Base-by-base conservation (phyloP, 495 filamentous ascomycete genomes). In the Entonaema liquescens region DNA sequence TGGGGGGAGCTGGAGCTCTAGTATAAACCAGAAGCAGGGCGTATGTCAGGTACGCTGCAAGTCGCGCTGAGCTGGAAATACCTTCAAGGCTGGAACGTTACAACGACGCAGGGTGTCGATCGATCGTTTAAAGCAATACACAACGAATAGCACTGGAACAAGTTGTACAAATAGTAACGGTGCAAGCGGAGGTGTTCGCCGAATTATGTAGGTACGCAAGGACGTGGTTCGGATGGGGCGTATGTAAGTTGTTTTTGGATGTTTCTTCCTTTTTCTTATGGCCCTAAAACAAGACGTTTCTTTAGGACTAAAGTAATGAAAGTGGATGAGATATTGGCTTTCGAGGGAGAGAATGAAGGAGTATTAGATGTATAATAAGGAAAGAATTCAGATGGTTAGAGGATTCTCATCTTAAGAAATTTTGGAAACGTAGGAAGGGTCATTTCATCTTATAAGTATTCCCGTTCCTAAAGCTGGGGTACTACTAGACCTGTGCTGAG, bases 101-200 rank as follows among this genome's bases (percentile, higher is more conserved):
- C 65, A 74, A 55, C 54, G 63, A 33, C 53, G 55, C 38, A 62
- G 65, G 64, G 65, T 50, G 73, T 70, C 31, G 70, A 67, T 67
- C 69, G 68, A 64, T 77, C 67, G 70, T 70, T 70, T 69, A 71
- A 77, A 68, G 65, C 33, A 68, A 65, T 61, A 67, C 59, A 74
- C 60, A 58, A 72, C 69, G 69, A 72, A 72, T 72, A 72, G 59
- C 58, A 65, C 70, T 75, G 73, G 75, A 72, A 75, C 73, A 77
- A 71, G 75, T 77, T 59, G 75, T 58, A 75, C 73, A 75, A 67
- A 68, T 71, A 54, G 73, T 60, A 77, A 74, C 71, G 67, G 75
- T 68, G 69, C 67, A 74, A 62, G 53, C 60, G 75, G 38, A 77
- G 67, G 59, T 70, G 71, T 70, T 74, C 71, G 67, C 71, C 62